These are phyloP conservation scores for Globisporangium canariense DNA, from an alignment of 352 stramenopile genomes.

Conservation along the genomic window DNA sequence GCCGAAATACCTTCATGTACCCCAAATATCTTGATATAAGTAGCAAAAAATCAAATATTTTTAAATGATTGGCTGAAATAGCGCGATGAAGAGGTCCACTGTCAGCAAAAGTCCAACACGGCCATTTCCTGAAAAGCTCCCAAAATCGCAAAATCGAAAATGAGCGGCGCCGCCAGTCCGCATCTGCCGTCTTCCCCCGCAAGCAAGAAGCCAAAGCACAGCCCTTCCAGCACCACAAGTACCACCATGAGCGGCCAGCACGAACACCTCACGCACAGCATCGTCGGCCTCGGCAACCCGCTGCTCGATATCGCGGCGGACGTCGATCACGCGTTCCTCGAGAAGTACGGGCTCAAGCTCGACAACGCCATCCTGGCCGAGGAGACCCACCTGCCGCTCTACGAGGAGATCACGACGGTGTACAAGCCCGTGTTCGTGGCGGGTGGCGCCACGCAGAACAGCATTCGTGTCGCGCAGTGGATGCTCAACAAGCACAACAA, in stretches of 20 bases:
- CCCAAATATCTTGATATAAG: not conserved
- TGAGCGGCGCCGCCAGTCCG: slow-evolving; percentile 15
- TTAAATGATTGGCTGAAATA: slow-evolving; percentile 3
- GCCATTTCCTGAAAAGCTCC: slow-evolving; percentile 1
- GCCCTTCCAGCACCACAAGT: not conserved
- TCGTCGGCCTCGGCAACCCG: slow-evolving; percentile 98
- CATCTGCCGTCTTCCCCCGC: slow-evolving; percentile 19
- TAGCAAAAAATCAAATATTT: not conserved
- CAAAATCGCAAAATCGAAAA: not conserved
- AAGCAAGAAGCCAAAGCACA: slow-evolving; percentile 23
- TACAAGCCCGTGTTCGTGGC: slow-evolving; percentile 96
- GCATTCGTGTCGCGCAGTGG: slow-evolving; percentile 99
- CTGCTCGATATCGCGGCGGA: slow-evolving; percentile 98
- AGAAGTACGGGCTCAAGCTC: slow-evolving; percentile 95
- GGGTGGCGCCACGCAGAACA: slow-evolving; percentile 98
- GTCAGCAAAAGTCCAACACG: slow-evolving; percentile 6
- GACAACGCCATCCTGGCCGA: slow-evolving; percentile 98
- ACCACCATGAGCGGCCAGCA: slow-evolving; percentile 26
- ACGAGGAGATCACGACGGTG: slow-evolving; percentile 90
- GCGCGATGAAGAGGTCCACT: not conserved
- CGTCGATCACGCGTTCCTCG: slow-evolving; percentile 91
- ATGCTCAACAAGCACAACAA: slow-evolving; percentile 92
- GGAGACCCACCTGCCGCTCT: slow-evolving; percentile 97
- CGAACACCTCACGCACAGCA: slow-evolving; percentile 60
- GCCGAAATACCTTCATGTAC: not conserved